phyloP scores from a whole-genome alignment of 176 grass and related monocot genomes.

The Lolium perenne region DNA sequence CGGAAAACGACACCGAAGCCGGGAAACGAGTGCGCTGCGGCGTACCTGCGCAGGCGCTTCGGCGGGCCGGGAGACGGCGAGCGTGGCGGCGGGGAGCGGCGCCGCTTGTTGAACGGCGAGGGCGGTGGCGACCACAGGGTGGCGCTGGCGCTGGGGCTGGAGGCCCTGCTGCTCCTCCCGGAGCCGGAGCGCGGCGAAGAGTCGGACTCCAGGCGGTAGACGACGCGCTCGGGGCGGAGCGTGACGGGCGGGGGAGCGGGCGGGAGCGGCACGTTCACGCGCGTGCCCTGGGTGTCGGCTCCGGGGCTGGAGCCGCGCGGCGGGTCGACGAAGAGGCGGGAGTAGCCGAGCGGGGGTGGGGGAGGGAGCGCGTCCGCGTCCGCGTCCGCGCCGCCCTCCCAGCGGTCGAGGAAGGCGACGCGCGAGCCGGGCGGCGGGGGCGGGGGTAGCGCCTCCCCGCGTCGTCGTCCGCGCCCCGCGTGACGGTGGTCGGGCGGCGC shows the following conservation, averaged over 20 bases:
- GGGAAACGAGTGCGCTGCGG: conserved; percentile 24
- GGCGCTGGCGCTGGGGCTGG: conserved; percentile 27
- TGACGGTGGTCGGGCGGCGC: conserved; percentile 26
- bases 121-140: conserved; percentile 13
- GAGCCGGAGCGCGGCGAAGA: conserved; percentile 1
- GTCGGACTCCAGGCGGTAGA: conserved; percentile 25
- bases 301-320: not conserved
- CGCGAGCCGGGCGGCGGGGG: conserved; percentile 6
- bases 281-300: not conserved
- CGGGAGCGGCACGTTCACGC: not conserved
- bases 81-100: conserved; percentile 47
- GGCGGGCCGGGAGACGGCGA: conserved; percentile 47
- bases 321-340: not conserved
- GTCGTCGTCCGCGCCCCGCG: not conserved
- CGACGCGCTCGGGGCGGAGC: conserved; percentile 40
- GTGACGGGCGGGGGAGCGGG: conserved; percentile 32
- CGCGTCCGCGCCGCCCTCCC: not conserved
- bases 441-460: not conserved
- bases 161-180: conserved; percentile 7
- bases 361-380: conserved; percentile 29
- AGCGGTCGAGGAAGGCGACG: not conserved
- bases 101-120: conserved; percentile 11
- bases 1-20: not conserved
- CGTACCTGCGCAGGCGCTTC: conserved; percentile 65
- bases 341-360: conserved; percentile 23